Evolutionary conservation across 2,329 filamentous ascomycete genomes (phyloP).

Genomic region (Hymenotorrendiella dingleyae): DNA sequence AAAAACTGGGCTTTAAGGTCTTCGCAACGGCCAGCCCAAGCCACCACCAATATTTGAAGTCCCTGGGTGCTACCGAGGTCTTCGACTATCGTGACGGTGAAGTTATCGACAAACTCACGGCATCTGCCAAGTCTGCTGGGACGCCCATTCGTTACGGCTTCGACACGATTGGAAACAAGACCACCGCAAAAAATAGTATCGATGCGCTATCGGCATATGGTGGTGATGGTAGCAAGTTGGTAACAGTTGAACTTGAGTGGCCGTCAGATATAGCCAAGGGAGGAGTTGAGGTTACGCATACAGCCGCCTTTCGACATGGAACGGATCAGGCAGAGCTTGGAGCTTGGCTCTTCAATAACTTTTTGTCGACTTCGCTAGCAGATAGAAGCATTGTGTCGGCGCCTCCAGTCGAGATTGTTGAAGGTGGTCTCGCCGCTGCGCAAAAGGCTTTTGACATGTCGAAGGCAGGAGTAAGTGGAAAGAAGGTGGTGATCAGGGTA

Average conservation of each 20-base stretch:
- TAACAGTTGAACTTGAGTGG: constrained; percentile 23
- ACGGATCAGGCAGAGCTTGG: constrained; percentile 24
- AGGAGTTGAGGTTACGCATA: constrained; percentile 34
- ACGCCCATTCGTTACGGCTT: constrained; percentile 26
- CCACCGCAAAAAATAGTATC: no score
- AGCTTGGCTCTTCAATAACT: background rate
- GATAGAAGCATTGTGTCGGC: constrained; percentile 17
- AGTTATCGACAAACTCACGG: constrained; percentile 20
- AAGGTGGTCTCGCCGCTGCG: constrained; percentile 36
- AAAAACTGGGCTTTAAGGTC: constrained; percentile 40
- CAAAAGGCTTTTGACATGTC: constrained; percentile 34
- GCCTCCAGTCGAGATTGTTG: constrained; percentile 33
- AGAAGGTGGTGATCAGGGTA: constrained; percentile 36
- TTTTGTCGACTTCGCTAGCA: background rate
- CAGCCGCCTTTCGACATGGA: constrained; percentile 31
- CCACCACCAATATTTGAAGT: constrained; percentile 17
- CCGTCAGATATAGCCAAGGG: constrained; percentile 21
- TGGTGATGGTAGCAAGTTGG: constrained; percentile 33
- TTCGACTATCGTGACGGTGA: constrained; percentile 23
- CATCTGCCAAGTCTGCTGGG: constrained; percentile 13
- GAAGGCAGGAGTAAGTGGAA: constrained; percentile 34
- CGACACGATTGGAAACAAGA: constrained; percentile 31
- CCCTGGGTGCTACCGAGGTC: constrained; percentile 20
- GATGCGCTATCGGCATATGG: constrained; percentile 22
- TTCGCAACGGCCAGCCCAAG: constrained; percentile 35